Base-by-base conservation (phyloP, 495 filamentous ascomycete genomes). In the Halenospora varia region DNA sequence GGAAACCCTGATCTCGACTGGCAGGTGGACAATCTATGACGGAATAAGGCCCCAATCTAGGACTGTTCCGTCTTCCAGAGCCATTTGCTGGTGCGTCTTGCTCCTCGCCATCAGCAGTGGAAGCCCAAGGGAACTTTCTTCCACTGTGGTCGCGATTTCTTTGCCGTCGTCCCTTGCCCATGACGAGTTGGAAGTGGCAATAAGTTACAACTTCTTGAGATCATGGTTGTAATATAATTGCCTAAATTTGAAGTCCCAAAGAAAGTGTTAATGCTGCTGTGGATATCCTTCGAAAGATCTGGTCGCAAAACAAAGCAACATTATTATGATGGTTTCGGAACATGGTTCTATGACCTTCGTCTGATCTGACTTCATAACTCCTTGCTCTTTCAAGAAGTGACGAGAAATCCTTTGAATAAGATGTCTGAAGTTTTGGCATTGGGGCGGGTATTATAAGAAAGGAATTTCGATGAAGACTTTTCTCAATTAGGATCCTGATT, bases 401-500 rank as follows among this genome's bases (percentile, higher is more conserved):
- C 29, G 29, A 35, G 13, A 35, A 13, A 35, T n/a, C n/a, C 4
- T 6, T 4, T 35, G 29, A 35, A 35, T 13, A 35, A 35, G 29
- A 35, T n/a, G 13, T 35, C 29, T 4, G 6, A 35, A 35, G 29
- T 6, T 13, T 35, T 35, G 29, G 29, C 13, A 35, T 13, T 11
- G 10, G 22, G 13, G 10, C 1, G 3, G 29, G 25, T 24, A 39
- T 46, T 41, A 15, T 1, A 41, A 25, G n/a, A 47, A 15, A 53
- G 23, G 17, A 35, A 35, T 35, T 4, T 35, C 13, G 29, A 35
- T 35, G 29, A 35, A 35, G n/a, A 4, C 29, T 35, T 49, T 3
- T 44, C 19, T 53, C 44, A 54, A n/a, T 6, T 48, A 47, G 13
- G 46, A 10, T 58, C 60, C 24, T 48, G 48, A 48, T 51, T 49